phyloP scores from a whole-genome alignment of 345 rosid species.

The Linum tenue region DNA sequence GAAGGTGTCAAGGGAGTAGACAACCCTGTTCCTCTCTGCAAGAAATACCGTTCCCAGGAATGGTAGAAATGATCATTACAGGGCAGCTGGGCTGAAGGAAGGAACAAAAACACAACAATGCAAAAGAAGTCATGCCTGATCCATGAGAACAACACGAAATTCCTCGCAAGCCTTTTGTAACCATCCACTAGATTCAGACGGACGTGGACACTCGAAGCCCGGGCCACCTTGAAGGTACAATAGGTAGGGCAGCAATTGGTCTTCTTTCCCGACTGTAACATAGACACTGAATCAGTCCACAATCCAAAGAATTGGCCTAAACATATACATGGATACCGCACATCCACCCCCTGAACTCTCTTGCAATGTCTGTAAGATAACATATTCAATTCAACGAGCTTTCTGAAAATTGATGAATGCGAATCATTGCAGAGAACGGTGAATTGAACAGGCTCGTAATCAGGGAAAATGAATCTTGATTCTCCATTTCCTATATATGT shows the following conservation, averaged over 20 bases:
- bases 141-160: slow-evolving; percentile 80
- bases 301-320: neutral
- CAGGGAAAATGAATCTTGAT: too few species aligned
- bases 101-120: neutral
- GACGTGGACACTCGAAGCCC: slow-evolving; percentile 78
- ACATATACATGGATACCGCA: neutral
- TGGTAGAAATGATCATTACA: slow-evolving; percentile 2
- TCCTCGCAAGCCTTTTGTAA: slow-evolving; percentile 75
- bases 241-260: slow-evolving; percentile 60
- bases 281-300: slow-evolving; percentile 4
- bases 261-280: slow-evolving; percentile 69
- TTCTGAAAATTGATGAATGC: too few species aligned
- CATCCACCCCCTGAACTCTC: too few species aligned
- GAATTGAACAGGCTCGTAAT: too few species aligned
- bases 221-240: slow-evolving; percentile 89
- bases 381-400: too few species aligned
- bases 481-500: neutral
- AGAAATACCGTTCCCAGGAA: slow-evolving; percentile 6
- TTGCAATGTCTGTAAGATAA: too few species aligned
- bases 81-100: slow-evolving; percentile 3
- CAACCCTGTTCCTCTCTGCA: slow-evolving; percentile 96
- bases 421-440: too few species aligned
- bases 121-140: slow-evolving; percentile 49
- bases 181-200: slow-evolving; percentile 86
- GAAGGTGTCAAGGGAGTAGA: slow-evolving; percentile 78